A percentile compares a stretch with the other conserved stretches of the same genome.
These are phyloP conservation scores for Acer campestre DNA, from an alignment of 345 rosid species.

Conservation along the genomic window DNA sequence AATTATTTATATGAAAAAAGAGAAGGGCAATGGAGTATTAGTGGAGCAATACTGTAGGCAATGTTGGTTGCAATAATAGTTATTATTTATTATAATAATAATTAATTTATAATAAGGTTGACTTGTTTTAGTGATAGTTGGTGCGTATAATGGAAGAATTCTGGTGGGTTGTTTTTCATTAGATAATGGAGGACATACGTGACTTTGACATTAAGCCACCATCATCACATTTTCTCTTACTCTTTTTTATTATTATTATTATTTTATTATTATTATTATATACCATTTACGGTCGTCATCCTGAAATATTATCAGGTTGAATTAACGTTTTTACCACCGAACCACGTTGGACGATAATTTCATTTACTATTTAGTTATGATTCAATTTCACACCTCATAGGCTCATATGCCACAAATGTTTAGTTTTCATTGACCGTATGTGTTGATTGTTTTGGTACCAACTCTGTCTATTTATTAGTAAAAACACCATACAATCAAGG, in stretches of 20 bases:
- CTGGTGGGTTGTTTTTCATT: background rate
- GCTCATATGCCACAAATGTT: no score
- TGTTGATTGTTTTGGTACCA: no score
- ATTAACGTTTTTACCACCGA: no score
- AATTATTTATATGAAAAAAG: no score
- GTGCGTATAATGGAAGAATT: slow-evolving; percentile 2
- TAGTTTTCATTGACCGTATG: no score
- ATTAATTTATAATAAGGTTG: background rate
- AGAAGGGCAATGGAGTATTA: background rate
- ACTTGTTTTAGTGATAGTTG: background rate
- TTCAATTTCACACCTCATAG: no score
- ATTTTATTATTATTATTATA: no score
- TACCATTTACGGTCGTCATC: no score
- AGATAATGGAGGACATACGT: slow-evolving; percentile 18
- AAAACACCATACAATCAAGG: no score
- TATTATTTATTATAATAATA: background rate
- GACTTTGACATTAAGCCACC: slow-evolving; percentile 27
- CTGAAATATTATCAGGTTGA: no score
- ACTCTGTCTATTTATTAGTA: no score
- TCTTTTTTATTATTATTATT: background rate
- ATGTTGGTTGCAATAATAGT: background rate
- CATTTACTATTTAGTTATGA: no score
- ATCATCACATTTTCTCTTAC: slow-evolving; percentile 13
- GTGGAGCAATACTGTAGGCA: background rate
- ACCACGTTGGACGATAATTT: background rate